Base-by-base conservation (phyloP, 2,329 filamentous ascomycete genomes). In the Colletotrichum paranaense region DNA sequence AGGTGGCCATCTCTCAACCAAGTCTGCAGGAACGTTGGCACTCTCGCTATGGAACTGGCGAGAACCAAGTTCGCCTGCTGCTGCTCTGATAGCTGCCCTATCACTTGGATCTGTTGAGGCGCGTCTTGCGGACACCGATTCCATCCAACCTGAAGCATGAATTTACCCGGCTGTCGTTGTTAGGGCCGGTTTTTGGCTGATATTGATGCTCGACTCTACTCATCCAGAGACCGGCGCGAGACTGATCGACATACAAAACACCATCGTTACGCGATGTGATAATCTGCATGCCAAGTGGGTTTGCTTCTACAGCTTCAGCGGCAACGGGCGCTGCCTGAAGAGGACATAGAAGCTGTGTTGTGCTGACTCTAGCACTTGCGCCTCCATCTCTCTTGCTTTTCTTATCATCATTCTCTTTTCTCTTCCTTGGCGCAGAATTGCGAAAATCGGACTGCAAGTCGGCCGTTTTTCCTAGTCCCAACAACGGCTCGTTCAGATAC, bases 261-360 rank as follows among this genome's bases (percentile, higher is more conserved):
- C 38, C 26, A n/a, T n/a, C 35, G 22, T 67, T 16, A 46, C 28
- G 30, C 53, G n/a, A 62, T 56, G 52, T 60, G 24, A 68, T 12
- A 9, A 19, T 9, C 8, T 49, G 42, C 42, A 57, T 68, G 49
- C 57, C 58, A 58, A 72, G 68, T 38, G 57, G 68, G 35, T 62
- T 42, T 52, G 4, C 42, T 38, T 30, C 57, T 49, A 32, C 12
- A 11, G 42, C 46, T 32, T 28, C n/a, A 42, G 26, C 46, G n/a
- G 56, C 35, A 32, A 42, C 26, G 22, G 7, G n/a, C n/a, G 1
- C 14, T 62, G 49, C 42, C 67, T 35, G 22, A 4, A 38, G 6
- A 16, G 42, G 28, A 55, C 5, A 7, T 4, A 5, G 49, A 22
- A 28, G 26, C 19, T 30, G 24, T 26, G 38, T 28, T 19, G 19